These are phyloP conservation scores for Tylopilus vinaceipallidus DNA, from an alignment of 768 basidiomycete genomes.

Conservation along the genomic window DNA sequence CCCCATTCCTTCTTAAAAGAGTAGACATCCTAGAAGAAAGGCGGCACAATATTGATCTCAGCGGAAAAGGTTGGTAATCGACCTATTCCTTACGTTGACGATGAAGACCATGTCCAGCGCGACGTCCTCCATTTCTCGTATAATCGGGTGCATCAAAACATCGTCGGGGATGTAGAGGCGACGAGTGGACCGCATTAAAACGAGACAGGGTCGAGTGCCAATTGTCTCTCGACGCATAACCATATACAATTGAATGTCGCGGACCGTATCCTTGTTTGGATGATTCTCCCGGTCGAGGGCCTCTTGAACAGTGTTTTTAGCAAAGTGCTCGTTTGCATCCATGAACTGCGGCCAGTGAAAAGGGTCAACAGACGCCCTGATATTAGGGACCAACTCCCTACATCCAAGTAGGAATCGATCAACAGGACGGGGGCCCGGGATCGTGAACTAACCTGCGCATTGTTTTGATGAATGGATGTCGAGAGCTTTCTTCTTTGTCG, in stretches of 20 bases:
- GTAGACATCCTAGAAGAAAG: constrained; percentile 22
- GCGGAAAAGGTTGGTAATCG: too few species aligned
- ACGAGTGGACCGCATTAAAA: constrained; percentile 30
- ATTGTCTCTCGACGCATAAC: constrained; percentile 29
- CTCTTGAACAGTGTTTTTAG: constrained; percentile 24
- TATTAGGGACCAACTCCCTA: constrained; percentile 25
- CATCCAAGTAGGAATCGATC: neutral
- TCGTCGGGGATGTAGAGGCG: constrained; percentile 24
- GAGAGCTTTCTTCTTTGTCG: constrained; percentile 13
- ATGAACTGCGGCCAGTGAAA: constrained; percentile 31
- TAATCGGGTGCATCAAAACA: constrained; percentile 19
- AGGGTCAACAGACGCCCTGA: constrained; percentile 22
- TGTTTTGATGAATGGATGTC: constrained; percentile 24
- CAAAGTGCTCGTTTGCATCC: constrained; percentile 16
- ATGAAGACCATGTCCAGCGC: constrained; percentile 28
- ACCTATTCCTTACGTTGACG: constrained; percentile 18
- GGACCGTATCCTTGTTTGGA: constrained; percentile 6
- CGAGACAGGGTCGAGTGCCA: constrained; percentile 29
- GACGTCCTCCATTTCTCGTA: constrained; percentile 28
- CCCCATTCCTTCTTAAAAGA: constrained; percentile 31
- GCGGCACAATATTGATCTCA: neutral
- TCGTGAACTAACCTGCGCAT: constrained; percentile 23
- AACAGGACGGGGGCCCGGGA: neutral
- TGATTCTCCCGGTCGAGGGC: constrained; percentile 27
- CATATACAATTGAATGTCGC: constrained; percentile 27